Conservation (phyloP, 129 eudicot species). For the Chrysanthemum makinoi region DNA sequence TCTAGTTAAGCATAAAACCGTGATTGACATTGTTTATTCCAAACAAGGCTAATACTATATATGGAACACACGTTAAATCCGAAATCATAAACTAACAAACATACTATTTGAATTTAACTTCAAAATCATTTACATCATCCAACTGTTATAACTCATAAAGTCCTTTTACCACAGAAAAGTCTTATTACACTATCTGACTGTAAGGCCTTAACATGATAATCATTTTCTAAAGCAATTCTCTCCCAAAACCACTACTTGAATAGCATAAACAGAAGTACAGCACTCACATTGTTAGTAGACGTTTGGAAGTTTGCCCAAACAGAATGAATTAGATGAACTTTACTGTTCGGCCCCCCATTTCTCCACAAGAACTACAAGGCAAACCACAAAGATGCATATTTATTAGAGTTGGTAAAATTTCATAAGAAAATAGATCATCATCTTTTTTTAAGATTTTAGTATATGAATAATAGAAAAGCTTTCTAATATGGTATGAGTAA, state of each 20-base stretch:
- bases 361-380: conserved; percentile 74
- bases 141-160: not conserved
- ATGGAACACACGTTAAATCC: conserved; percentile 1
- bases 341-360: conserved; percentile 71
- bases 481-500: not conserved
- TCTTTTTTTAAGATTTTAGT: not conserved
- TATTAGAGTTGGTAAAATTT: conserved; percentile 1
- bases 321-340: conserved; percentile 77
- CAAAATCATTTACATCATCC: not conserved
- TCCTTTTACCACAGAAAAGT: conserved; percentile 7
- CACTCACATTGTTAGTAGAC: conserved; percentile 81
- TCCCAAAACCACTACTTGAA: not conserved
- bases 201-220: conserved; percentile 6
- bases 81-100: conserved; percentile 13
- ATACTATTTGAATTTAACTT: conserved; percentile 12
- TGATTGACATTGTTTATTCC: not conserved
- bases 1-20: not conserved
- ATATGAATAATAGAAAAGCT: conserved; percentile 2
- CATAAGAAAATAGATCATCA: not conserved
- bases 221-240: conserved; percentile 2
- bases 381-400: conserved; percentile 20
- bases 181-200: conserved; percentile 1
- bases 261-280: conserved; percentile 1
- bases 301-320: conserved; percentile 98
- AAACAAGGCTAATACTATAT: not conserved